Evolutionary conservation across 202 grass and related monocot species (phyloP), one percentile per base, ranked within the genome.

Genomic region (Digitaria exilis): DNA sequence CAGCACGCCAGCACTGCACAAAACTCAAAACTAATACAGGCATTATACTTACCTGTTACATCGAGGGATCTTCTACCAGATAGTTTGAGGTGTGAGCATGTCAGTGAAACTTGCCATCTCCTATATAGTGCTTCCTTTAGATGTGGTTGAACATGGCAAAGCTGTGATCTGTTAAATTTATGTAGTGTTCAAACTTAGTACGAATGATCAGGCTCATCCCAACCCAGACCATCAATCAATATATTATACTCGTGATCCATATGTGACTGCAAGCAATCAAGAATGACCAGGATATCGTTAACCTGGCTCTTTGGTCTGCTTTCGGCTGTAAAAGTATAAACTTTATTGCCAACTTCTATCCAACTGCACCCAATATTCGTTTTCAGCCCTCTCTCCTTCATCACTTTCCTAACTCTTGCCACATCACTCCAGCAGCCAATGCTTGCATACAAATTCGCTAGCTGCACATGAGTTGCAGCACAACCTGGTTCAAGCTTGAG

Each of bases 371-470:
- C 54, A 24, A 57, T 57, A n/a, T 25, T 57, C 1, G 54, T 57
- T 57, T 57, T 25, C 54, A 94, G 79, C 11, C 80, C 88, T 81
- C 80, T 88, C 43, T 82, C 80, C 71, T 94, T 94, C 91, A 94
- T 90, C 48, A 72, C 16, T 49, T 84, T 93, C 58, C 91, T 87
- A 52, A 90, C 81, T 80, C 75, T 87, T 18, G 87, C 91, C 9
- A 82, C 91, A 79, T 90, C 82, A 41, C 77, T 61, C 91, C 88
- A 90, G 79, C 67, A 80, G 50, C 80, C 85, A 80, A 83, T 75
- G 52, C 85, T 86, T 12, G 88, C 91, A 9, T 88, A 93, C 65
- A 90, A 51, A 88, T 93, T 90, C 14, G 91, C 91, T 77, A 93
- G 57, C 58, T 90, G 88, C 16, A 93, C 48, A 72, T 93, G 88